These are phyloP conservation scores for Protea cynaroides DNA, from an alignment of 164 flowering plant genomes.

Conservation along the genomic window DNA sequence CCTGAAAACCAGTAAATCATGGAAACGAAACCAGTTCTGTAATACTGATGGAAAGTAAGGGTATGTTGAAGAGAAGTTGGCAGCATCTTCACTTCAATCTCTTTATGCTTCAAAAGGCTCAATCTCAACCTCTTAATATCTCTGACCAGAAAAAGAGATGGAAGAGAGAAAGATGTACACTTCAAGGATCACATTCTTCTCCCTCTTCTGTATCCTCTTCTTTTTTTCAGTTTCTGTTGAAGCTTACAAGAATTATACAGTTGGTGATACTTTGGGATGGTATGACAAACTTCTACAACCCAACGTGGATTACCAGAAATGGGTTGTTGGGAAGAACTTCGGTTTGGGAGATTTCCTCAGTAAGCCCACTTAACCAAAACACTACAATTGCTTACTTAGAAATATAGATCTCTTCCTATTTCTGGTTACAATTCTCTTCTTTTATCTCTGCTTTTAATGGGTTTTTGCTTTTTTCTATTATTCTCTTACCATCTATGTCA, in stretches of 20 bases:
- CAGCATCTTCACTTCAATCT: neutral
- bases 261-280: conserved; percentile 91
- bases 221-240: conserved; percentile 20
- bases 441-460: too few species aligned
- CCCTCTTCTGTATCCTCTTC: neutral
- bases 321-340: conserved; percentile 65
- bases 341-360: conserved; percentile 90
- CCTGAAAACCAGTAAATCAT: too few species aligned
- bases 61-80: neutral
- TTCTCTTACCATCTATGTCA: too few species aligned
- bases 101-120: neutral
- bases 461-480: too few species aligned
- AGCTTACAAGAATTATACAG: conserved; percentile 85
- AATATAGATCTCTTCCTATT: neutral
- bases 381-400: neutral
- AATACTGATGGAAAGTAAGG: neutral
- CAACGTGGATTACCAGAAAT: conserved; percentile 59
- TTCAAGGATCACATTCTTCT: too few species aligned
- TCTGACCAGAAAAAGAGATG: neutral
- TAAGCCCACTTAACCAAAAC: conserved; percentile 27
- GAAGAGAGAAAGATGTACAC: neutral
- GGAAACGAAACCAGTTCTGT: neutral
- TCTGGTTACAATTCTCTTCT: neutral
- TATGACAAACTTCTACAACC: conserved; percentile 56
- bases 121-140: conserved; percentile 1